Conservation (phyloP, 2,329 filamentous ascomycete species). For the Aspergillus sp. region DNA sequence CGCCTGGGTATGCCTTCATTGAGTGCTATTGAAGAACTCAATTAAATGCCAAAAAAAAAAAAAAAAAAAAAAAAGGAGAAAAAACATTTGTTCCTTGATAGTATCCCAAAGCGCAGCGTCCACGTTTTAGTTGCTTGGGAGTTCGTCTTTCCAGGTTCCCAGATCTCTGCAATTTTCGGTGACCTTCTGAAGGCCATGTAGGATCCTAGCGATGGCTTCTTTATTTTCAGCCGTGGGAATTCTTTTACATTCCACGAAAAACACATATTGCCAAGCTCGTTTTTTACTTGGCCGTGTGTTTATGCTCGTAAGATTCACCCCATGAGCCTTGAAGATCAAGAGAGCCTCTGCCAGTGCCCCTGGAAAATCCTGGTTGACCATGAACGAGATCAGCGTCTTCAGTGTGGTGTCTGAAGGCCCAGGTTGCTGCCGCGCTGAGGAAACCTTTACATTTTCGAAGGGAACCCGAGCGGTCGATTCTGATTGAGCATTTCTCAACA, state of each 20-base stretch:
- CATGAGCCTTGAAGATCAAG: conserved; percentile 67
- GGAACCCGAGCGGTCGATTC: conserved; percentile 17
- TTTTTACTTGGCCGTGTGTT: conserved; percentile 75
- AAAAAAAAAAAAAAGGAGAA: no score
- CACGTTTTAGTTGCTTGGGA: conserved; percentile 3
- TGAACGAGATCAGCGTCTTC: conserved; percentile 81
- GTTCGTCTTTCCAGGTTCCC: conserved; percentile 38
- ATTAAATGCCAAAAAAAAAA: no score
- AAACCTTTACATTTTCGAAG: conserved; percentile 12
- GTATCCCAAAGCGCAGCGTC: no score
- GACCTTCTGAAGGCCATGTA: conserved; percentile 28
- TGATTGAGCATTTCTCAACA: conserved; percentile 33
- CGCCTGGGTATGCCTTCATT: no score
- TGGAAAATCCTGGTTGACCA: conserved; percentile 68
- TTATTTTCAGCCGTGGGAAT: conserved; percentile 19
- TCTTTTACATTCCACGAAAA: conserved; percentile 86
- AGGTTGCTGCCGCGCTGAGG: conserved; percentile 1
- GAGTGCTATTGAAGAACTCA: no score
- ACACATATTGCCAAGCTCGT: conserved; percentile 82
- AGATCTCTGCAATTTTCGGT: conserved; percentile 36
- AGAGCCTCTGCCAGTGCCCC: conserved; percentile 81
- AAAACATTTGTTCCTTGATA: no score
- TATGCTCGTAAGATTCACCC: conserved; percentile 84
- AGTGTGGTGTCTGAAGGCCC: conserved; percentile 10
- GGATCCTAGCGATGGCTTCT: conserved; percentile 24